phyloP scores from a whole-genome alignment of 768 basidiomycete species.

The Suillus lakei region DNA sequence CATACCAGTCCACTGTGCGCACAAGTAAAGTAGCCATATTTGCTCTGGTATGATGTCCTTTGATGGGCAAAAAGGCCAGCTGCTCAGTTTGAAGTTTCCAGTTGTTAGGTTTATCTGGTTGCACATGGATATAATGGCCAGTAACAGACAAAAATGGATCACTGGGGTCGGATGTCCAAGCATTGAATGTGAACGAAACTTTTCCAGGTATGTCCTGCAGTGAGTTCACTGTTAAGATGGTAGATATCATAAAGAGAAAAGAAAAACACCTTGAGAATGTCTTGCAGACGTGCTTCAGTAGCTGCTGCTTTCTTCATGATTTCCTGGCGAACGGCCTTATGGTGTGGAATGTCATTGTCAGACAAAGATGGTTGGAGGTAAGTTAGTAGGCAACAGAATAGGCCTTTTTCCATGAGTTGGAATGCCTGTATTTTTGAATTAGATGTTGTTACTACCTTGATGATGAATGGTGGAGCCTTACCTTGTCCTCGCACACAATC shows the following conservation, averaged over 20 bases:
- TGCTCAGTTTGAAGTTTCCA: conserved; percentile 12
- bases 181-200: conserved; percentile 19
- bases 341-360: conserved; percentile 2
- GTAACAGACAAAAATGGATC: conserved; percentile 23
- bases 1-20: conserved; percentile 21
- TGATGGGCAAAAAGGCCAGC: conserved; percentile 11
- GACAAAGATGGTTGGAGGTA: not conserved
- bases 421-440: not conserved
- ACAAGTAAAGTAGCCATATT: conserved; percentile 22
- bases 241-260: no score
- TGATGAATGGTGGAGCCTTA: no score
- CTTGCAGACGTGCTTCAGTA: not conserved
- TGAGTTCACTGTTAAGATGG: no score
- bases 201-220: not conserved
- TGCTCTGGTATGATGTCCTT: conserved; percentile 16
- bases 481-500: no score
- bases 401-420: not conserved
- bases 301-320: not conserved
- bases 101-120: not conserved
- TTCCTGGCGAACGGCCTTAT: not conserved
- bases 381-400: not conserved
- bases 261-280: not conserved
- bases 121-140: conserved; percentile 18
- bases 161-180: conserved; percentile 19
- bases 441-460: no score